A percentile compares a stretch with the other conserved stretches of the same genome.
phyloP scores from a whole-genome alignment of 176 grass and related monocot species.

The Aegilops speltoides region DNA sequence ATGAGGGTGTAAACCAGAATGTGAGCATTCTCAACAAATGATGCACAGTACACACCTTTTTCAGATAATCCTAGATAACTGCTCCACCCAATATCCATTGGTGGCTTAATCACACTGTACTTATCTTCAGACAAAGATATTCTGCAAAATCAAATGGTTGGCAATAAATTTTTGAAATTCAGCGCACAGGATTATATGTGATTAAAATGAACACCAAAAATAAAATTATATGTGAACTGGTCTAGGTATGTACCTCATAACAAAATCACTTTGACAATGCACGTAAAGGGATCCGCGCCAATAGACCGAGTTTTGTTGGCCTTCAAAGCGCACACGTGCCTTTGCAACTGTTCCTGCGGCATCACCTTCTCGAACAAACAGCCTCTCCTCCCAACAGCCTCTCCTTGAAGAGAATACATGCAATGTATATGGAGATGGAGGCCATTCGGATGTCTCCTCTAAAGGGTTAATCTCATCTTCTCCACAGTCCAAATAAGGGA shows the following conservation, averaged over 20 bases:
- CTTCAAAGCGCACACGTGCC: too few species aligned
- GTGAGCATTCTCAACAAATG: not conserved
- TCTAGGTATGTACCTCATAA: not conserved
- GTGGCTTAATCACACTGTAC: not conserved
- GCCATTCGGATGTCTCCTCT: not conserved
- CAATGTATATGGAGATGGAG: not conserved
- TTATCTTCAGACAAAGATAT: not conserved
- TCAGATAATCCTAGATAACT: not conserved
- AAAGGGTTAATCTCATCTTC: too few species aligned
- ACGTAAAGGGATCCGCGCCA: not conserved
- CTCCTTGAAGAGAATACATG: not conserved
- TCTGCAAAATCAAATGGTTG: not conserved
- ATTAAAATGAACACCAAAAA: not conserved
- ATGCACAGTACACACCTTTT: not conserved
- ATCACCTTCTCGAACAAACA: not conserved
- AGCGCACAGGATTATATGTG: too few species aligned
- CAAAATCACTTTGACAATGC: not conserved
- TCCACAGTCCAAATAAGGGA: not conserved
- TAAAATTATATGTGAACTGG: too few species aligned
- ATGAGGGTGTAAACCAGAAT: not conserved
- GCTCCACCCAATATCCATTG: not conserved
- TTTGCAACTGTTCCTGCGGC: not conserved
- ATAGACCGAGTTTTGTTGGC: too few species aligned
- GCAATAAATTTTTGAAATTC: too few species aligned
- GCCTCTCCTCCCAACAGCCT: not conserved